Base-by-base conservation (phyloP, 192 early-diverging fungal genomes). In the Linnemannia exigua region DNA sequence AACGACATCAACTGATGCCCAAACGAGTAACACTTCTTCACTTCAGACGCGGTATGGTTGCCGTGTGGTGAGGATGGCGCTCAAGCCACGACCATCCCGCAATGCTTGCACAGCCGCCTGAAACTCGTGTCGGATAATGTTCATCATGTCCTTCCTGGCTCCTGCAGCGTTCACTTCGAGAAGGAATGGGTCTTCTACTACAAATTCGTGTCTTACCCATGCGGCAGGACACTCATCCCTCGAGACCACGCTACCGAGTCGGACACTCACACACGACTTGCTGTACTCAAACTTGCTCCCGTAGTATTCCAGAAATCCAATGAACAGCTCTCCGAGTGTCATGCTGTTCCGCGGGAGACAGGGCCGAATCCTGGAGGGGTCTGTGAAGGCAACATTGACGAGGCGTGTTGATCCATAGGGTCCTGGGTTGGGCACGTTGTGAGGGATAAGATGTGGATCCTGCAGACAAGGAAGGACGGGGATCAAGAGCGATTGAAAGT, bases 361-460 rank as follows among this genome's bases (percentile, higher is more conserved):
- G 17, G 79, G 77, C 46, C 84, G 74, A 36, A 80, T 80, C 41
- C 84, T 79, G 1, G 82, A 79, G 3, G 84, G 84, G 33, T 80
- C 79, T 44, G 84, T 86, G n/a, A 86, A 86, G 9, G 84, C 84
- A 20, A 86, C 84, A 14, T 86, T 86, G 74, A 86, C 67, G 17
- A 77, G 47, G 9, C 51, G 77, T 15, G 67, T 77, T 20, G 77
- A 70, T 17, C 78, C 78, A 74, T 22, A 86, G 0, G 52, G 70
- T 25, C 84, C 84, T 52, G 79, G 84, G 44, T 77, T 76, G 46
- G 77, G 74, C 16, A 86, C 84, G 38, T 79, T 86, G 63, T 86
- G 77, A 17, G 84, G 84, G 78, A 86, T 80, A 28, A 86, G 70
- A 31, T 86, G 84, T 48, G 84, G 84, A 28, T 86, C 84, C 70